These are phyloP conservation scores for Ramaria sp. DNA, from an alignment of 768 basidiomycete genomes.

Conservation along the genomic window DNA sequence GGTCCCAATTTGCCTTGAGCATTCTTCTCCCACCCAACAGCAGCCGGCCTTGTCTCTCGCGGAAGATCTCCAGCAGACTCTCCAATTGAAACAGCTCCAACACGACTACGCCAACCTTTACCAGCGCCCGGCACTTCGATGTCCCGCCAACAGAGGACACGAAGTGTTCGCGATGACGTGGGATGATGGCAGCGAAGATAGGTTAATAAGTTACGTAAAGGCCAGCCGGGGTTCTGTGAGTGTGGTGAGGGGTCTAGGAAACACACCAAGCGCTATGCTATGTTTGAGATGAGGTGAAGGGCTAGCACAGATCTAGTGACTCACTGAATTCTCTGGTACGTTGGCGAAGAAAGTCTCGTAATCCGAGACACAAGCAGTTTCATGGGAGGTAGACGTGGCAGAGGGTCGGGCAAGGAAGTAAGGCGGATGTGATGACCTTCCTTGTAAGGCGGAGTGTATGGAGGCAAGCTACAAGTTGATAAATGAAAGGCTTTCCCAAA, in stretches of 20 bases:
- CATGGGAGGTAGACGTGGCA: constrained; percentile 19
- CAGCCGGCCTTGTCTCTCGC: constrained; percentile 34
- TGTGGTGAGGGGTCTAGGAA: constrained; percentile 84
- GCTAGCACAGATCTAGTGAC: constrained; percentile 12
- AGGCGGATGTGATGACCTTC: constrained; percentile 25
- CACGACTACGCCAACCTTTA: constrained; percentile 48
- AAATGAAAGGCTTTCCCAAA: not conserved
- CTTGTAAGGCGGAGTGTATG: constrained; percentile 40
- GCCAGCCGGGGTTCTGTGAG: constrained; percentile 75
- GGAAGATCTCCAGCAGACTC: constrained; percentile 4
- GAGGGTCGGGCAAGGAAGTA: constrained; percentile 50
- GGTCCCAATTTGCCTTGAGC: constrained; percentile 78
- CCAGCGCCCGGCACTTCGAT: constrained; percentile 33
- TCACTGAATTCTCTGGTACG: constrained; percentile 31
- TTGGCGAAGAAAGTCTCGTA: constrained; percentile 48
- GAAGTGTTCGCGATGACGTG: constrained; percentile 31
- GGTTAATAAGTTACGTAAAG: constrained; percentile 82
- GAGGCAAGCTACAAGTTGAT: constrained; percentile 33
- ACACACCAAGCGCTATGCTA: constrained; percentile 37
- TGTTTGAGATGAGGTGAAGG: not conserved
- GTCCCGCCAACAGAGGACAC: constrained; percentile 74
- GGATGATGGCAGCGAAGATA: constrained; percentile 61
- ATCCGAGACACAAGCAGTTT: constrained; percentile 36
- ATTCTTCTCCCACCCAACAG: constrained; percentile 97
- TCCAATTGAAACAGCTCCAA: constrained; percentile 39